Percentiles rank a stretch among this genome's conserved stretches.
phyloP scores from a whole-genome alignment of 129 eudicot species.

The Glebionis coronaria region DNA sequence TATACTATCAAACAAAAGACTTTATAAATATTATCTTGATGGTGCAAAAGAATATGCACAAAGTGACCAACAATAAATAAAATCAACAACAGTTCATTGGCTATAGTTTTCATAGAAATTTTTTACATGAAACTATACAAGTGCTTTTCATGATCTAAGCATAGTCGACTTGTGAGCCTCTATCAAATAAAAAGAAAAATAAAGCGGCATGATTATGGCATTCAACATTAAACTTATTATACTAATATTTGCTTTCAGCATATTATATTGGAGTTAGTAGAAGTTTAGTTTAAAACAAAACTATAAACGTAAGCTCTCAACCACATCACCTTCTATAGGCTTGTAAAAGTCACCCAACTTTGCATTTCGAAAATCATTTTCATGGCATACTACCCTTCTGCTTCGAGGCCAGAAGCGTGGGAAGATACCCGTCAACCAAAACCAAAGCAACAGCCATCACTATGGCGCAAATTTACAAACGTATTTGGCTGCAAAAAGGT shows the following conservation, averaged over 20 bases:
- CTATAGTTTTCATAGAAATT: too few species aligned
- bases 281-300: conserved; percentile 26
- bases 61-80: too few species aligned
- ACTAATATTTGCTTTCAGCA: conserved; percentile 11
- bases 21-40: too few species aligned
- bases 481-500: conserved; percentile 35
- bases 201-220: conserved; percentile 34
- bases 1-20: too few species aligned
- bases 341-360: conserved; percentile 9
- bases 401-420: conserved; percentile 23
- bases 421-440: background rate
- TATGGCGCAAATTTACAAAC: conserved; percentile 34
- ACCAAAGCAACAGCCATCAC: conserved; percentile 21
- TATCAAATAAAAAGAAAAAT: conserved; percentile 1
- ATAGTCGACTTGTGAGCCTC: conserved; percentile 5
- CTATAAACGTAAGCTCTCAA: conserved; percentile 22
- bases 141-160: conserved; percentile 20
- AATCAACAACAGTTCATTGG: too few species aligned
- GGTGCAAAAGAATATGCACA: too few species aligned
- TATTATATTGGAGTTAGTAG: conserved; percentile 31
- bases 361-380: conserved; percentile 14
- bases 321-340: conserved; percentile 17
- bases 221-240: conserved; percentile 18
- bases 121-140: too few species aligned
- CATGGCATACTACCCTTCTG: conserved; percentile 30